Base-by-base conservation (phyloP, 148 eudicot genomes). In the Suaeda aralocaspica region DNA sequence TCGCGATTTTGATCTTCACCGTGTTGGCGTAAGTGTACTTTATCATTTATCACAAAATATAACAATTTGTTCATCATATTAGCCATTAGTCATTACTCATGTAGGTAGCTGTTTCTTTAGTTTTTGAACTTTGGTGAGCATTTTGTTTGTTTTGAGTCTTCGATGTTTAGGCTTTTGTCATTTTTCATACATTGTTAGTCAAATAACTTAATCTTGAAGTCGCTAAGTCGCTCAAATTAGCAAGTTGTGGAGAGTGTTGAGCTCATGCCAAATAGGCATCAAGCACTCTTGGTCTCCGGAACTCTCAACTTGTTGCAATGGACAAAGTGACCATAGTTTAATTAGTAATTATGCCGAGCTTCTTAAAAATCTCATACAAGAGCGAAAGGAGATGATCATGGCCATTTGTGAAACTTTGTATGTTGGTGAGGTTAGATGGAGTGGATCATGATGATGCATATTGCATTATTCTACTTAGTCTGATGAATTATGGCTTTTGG, bases 1-100 rank as follows among this genome's bases (percentile, higher is more conserved):
- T 93, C 34, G 96, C 84, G 13, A 90, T 93, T 64, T 80, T 93
- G 86, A 77, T 88, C 78, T 93, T 93, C 88, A 90, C 96, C 0
- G 96, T 93, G 28, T 71, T 88, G 75, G 98, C 98, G 98, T 93
- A 84, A 90, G 98, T 87, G 60, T 59, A 55, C 70, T 33, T 74
- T 8, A 69, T 26, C 59, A 3, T 33, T 74, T 8, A 69, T 26
- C 59, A 3, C 33, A n/a, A 18, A 18, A 19, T 33, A 4, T 34
- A 41, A 2, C 19, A 3, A 30, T 58, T 48, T 57, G 30, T 39
- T 51, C 55, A 56, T 36, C 39, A 4, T 4, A 29, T n/a, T 50
- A 39, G 50, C 62, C 18, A 28, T 45, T 25, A 9, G 59, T 30
- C 46, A 29, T 18, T 70, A 41, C 7, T 5, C 11, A 71, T 44